Evolutionary conservation across 305 asterid genomes (phyloP), one percentile per base, ranked within the genome.

Genomic region (Vinca major): DNA sequence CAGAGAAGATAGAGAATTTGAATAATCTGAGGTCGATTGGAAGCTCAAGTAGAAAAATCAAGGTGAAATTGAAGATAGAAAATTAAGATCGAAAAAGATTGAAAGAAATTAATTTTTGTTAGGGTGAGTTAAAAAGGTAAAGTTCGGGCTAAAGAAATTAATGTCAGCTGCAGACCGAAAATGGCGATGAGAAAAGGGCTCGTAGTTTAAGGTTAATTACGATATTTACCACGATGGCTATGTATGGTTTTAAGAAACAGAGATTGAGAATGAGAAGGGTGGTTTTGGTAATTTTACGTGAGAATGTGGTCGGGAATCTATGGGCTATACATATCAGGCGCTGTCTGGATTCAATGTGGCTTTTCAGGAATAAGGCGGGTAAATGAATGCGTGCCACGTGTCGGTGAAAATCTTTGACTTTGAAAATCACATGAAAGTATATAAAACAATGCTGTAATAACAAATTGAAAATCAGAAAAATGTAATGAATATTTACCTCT

Each of bases 101-200:
- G 66, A 62, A 53, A 20, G 50, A 10, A 53, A 36, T 20, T 41
- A 4, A 7, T 41, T 41, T 1, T 51, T 20, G 62, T 67, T 73
- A 51, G n/a, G 64, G 63, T 49, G 77, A 67, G 67, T 47, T 41
- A 17, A 63, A 76, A 70, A 63, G 68, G 68, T 63, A 74, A 78
- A 74, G 77, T 36, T 63, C n/a, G 21, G 58, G 74, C 36, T 20
- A 16, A 26, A 40, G 67, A 51, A 67, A 71, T 49, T 58, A 73
- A 55, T 53, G 66, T 21, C 66, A 65, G 50, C 26, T 65, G 62
- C 72, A 37, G 67, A 41, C 69, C 19, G 77, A 67, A 71, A 71
- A 56, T 70, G 9, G 61, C 6, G 21, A 26, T 2, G 4, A 20
- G 7, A 62, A 66, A n/a, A 33, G 71, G 79, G 60, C 53, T 26